Conservation (phyloP, 805 yeast species). For the Candida tammaniensis region DNA sequence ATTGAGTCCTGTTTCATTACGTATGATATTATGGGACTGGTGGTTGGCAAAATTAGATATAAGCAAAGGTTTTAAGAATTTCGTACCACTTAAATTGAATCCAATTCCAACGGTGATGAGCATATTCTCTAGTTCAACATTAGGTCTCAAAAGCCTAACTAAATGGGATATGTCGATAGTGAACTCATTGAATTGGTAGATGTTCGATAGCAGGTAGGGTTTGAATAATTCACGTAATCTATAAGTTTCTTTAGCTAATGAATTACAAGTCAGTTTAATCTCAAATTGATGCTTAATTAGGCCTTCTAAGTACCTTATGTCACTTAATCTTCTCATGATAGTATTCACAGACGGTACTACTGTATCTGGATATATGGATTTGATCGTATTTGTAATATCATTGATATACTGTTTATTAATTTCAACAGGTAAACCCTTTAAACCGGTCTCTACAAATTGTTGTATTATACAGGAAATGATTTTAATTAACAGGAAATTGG, state of each 20-base stretch:
- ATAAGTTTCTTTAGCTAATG: constrained; percentile 13
- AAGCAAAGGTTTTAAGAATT: constrained; percentile 22
- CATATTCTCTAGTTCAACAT: constrained; percentile 5
- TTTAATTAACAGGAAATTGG: background rate
- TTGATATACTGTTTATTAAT: background rate
- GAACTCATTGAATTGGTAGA: constrained; percentile 22
- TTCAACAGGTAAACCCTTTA: too few species aligned
- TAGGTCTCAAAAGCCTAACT: constrained; percentile 8
- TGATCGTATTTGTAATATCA: background rate
- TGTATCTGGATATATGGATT: constrained; percentile 1
- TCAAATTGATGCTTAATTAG: constrained; percentile 11
- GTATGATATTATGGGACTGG: background rate
- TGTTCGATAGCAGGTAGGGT: constrained; percentile 13
- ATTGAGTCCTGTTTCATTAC: constrained; percentile 16
- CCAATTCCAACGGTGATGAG: constrained; percentile 18
- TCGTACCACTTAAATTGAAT: constrained; percentile 20
- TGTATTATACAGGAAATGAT: constrained; percentile 9
- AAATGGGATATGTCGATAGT: constrained; percentile 15
- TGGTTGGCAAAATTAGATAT: constrained; percentile 14
- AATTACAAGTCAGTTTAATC: constrained; percentile 10
- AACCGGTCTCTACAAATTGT: constrained; percentile 7
- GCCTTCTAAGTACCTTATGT: constrained; percentile 1
- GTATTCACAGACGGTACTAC: background rate
- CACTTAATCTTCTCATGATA: background rate
- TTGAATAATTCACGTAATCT: constrained; percentile 10